These are phyloP conservation scores for Picea glauca DNA, from an alignment of 75 land plant genomes.

Conservation along the genomic window DNA sequence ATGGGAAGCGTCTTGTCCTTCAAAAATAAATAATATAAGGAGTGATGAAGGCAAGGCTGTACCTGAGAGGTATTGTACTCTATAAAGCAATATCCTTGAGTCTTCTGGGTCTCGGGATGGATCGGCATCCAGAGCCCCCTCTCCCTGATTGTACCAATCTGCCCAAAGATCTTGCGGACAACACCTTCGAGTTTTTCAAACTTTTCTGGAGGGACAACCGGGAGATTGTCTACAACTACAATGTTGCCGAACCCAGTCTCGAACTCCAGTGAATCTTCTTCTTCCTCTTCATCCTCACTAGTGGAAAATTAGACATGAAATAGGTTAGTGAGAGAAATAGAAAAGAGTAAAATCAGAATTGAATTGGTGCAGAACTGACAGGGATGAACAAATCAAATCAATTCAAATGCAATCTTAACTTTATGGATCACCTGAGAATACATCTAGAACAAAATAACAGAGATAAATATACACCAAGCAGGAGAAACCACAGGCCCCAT, in stretches of 20 bases:
- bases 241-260: constrained; percentile 72
- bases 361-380: too few relatives aligned
- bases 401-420: too few relatives aligned
- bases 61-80: constrained; percentile 87
- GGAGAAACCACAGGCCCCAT: too few relatives aligned
- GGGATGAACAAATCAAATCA: too few relatives aligned
- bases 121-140: constrained; percentile 84
- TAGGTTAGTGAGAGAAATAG: too few relatives aligned
- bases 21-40: too few relatives aligned
- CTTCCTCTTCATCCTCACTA: constrained; percentile 77
- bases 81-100: constrained; percentile 82
- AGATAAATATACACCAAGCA: too few relatives aligned
- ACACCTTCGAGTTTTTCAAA: constrained; percentile 91
- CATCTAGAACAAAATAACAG: too few relatives aligned
- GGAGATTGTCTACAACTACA: constrained; percentile 79
- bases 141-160: constrained; percentile 79
- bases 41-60: not conserved
- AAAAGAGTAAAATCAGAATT: too few relatives aligned
- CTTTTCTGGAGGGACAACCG: constrained; percentile 76
- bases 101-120: constrained; percentile 62
- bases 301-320: too few relatives aligned
- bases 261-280: constrained; percentile 53
- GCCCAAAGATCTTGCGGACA: constrained; percentile 81
- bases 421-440: too few relatives aligned
- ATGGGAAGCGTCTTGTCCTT: too few relatives aligned